Conservation (phyloP, 2,329 filamentous ascomycete genomes). For the Cladobotryum protrusum region DNA sequence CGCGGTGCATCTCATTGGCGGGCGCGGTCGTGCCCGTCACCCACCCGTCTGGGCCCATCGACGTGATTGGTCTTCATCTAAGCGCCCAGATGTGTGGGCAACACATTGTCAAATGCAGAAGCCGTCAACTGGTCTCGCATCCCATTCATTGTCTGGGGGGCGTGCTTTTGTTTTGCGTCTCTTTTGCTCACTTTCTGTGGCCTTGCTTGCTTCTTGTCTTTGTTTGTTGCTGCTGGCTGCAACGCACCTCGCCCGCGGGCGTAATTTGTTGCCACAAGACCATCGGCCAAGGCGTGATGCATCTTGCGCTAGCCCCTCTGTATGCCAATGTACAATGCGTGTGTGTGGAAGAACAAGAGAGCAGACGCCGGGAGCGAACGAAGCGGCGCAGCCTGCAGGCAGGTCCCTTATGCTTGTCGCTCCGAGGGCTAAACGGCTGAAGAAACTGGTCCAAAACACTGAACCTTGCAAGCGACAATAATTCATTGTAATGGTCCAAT, state of each 20-base stretch:
- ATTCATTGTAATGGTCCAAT: no score
- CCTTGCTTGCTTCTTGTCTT: no score
- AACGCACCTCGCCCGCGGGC: background rate
- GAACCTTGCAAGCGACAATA: no score
- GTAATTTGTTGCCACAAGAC: background rate
- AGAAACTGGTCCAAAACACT: no score
- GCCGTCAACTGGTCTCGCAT: background rate
- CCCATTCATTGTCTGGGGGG: background rate
- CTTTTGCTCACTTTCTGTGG: no score
- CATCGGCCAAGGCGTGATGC: background rate
- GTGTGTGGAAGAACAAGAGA: background rate
- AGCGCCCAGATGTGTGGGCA: conserved; percentile 23
- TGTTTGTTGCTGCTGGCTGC: no score
- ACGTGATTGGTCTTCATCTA: conserved; percentile 29
- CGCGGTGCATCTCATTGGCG: conserved; percentile 22
- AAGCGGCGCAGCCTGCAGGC: no score
- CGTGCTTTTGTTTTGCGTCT: background rate
- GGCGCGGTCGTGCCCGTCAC: conserved; percentile 24
- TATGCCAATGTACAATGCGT: background rate
- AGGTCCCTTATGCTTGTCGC: no score
- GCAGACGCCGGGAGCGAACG: background rate
- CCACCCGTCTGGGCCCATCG: conserved; percentile 19
- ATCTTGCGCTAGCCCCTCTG: background rate
- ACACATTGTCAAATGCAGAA: conserved; percentile 9
- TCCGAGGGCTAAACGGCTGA: no score